Percentiles rank a stretch among this genome's conserved stretches.
phyloP scores from a whole-genome alignment of 2,329 filamentous ascomycete genomes.

The Drechslerella stenobrocha region DNA sequence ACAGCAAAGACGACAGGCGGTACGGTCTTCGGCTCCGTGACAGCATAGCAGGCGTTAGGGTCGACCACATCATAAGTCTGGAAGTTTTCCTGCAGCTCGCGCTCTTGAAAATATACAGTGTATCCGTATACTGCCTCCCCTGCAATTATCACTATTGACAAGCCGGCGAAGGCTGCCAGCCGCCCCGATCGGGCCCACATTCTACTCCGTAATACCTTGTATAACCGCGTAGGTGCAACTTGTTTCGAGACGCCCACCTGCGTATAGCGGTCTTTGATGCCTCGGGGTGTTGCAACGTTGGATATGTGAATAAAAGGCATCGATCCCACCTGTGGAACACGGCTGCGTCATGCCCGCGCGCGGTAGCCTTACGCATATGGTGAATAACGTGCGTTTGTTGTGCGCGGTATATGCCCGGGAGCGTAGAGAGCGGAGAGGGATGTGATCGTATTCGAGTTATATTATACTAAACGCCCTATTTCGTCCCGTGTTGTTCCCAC shows the following conservation, averaged over 20 bases:
- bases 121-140: not conserved
- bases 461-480: constrained; percentile 7
- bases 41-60: constrained; percentile 15
- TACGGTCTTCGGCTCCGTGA: constrained; percentile 1
- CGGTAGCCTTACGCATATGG: too few species aligned
- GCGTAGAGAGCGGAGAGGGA: constrained; percentile 7
- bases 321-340: too few species aligned
- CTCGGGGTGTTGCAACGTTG: too few species aligned
- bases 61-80: constrained; percentile 24
- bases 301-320: too few species aligned
- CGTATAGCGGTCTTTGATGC: too few species aligned
- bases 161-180: too few species aligned
- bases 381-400: constrained; percentile 3
- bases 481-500: not conserved
- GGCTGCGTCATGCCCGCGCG: too few species aligned
- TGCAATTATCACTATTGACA: not conserved
- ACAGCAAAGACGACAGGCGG: constrained; percentile 1
- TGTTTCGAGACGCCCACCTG: too few species aligned
- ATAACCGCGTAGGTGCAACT: too few species aligned
- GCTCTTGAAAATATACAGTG: constrained; percentile 26
- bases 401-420: constrained; percentile 6
- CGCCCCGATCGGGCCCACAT: too few species aligned
- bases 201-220: too few species aligned
- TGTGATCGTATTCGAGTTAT: constrained; percentile 40
- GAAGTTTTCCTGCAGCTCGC: constrained; percentile 12